Evolutionary conservation across 2,329 filamentous ascomycete genomes (phyloP), one percentile per base, ranked within the genome.

Genomic region (Ascocoryne sarcoides): DNA sequence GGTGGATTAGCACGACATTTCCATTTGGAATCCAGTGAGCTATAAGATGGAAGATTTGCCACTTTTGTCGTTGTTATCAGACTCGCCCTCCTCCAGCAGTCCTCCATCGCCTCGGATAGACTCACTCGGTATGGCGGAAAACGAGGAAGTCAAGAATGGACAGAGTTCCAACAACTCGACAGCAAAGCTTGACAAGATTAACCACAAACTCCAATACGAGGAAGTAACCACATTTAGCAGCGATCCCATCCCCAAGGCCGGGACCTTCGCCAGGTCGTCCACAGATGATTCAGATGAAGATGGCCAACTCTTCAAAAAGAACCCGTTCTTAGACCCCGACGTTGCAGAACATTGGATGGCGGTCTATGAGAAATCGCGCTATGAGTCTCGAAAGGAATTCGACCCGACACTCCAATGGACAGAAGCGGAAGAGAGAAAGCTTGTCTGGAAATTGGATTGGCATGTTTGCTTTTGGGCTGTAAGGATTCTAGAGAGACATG

Each of bases 301-400:
- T 37, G 44, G 47, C 18, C 37, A 32, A 4, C 23, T 16, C 1
- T 37, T 48, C 28, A 33, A 29, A 20, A 46, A 43, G 36, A 53
- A 53, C 32, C 43, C 44, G 4, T 55, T 55, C 30, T 29, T 48
- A 17, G 53, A 56, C 40, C 54, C 52, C 2, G 54, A 55, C 28
- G 42, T 54, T n/a, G 45, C 37, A 29, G 43, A 44, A 2, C 42
- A 55, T 31, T 56, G 45, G 36, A 39, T 36, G 20, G 34, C 14
- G 5, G 40, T 54, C 5, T 55, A 55, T 20, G 52, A 56, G 14
- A 50, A 55, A 31, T 42, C 53, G 3, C 32, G 47, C 18, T 56
- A 56, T 39, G 53, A 56, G 43, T 54, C 50, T 30, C 48, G 52
- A 15, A 34, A 48, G 31, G 41, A 37, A 9, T 56, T 56, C 32